phyloP scores from a whole-genome alignment of 768 basidiomycete genomes.

The Trametes villosa region DNA sequence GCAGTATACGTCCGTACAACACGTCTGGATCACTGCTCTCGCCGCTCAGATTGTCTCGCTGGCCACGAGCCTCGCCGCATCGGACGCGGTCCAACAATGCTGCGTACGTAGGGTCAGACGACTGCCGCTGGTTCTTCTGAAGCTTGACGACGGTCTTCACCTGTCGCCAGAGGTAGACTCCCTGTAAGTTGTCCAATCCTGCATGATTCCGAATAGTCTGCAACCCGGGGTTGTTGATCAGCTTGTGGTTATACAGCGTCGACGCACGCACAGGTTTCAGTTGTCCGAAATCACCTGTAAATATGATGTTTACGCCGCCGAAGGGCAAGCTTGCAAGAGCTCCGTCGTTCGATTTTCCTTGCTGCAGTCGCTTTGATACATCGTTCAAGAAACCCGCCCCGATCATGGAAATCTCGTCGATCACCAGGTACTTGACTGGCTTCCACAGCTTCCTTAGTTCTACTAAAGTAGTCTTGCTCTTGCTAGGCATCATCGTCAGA shows the following conservation, averaged over 20 bases:
- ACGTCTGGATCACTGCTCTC: background rate
- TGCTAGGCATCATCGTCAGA: constrained; percentile 26
- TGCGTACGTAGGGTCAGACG: background rate
- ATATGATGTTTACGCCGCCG: constrained; percentile 39
- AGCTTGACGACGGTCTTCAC: background rate
- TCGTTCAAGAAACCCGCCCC: constrained; percentile 28
- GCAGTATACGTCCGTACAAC: background rate
- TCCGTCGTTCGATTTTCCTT: constrained; percentile 23
- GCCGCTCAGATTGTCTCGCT: background rate
- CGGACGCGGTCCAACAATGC: background rate
- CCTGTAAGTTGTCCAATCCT: background rate
- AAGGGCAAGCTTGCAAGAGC: constrained; percentile 21
- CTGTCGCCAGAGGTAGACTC: background rate
- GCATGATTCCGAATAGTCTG: background rate
- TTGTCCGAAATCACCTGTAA: constrained; percentile 38
- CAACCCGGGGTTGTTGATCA: background rate
- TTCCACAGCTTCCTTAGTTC: constrained; percentile 23
- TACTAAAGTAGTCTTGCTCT: background rate
- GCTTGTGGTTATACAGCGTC: constrained; percentile 25
- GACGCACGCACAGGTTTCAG: constrained; percentile 28
- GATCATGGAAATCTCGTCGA: constrained; percentile 32
- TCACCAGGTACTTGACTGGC: constrained; percentile 23
- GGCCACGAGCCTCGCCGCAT: background rate
- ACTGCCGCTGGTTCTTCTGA: background rate
- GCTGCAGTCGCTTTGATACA: constrained; percentile 26